Conservation (phyloP, 2,329 filamentous ascomycete genomes). For the Trichoderma hamatum region DNA sequence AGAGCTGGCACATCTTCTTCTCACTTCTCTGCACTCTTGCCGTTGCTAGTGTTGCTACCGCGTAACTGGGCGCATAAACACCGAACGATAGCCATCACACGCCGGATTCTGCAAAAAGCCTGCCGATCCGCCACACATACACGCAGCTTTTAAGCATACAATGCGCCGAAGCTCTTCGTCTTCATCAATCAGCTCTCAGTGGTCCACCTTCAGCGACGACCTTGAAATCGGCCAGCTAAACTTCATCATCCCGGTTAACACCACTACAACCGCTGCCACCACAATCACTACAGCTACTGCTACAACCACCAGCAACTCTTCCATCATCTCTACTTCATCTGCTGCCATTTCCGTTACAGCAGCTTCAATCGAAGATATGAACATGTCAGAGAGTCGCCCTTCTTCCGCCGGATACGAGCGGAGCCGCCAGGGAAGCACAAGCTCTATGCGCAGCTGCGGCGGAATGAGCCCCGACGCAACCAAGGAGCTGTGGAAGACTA, state of each 20-base stretch:
- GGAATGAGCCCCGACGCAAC: conserved; percentile 45
- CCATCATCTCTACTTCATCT: not conserved
- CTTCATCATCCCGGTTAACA: conserved; percentile 4
- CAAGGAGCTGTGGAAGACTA: conserved; percentile 50
- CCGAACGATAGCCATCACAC: not conserved
- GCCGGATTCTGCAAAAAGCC: conserved; percentile 1
- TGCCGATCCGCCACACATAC: not conserved
- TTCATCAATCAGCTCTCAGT: conserved; percentile 28
- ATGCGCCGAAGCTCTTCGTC: conserved; percentile 30
- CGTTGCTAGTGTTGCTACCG: not conserved
- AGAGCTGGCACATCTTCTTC: not conserved
- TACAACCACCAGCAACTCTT: conserved; percentile 7
- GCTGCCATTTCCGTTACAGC: conserved; percentile 1
- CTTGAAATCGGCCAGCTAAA: conserved; percentile 10
- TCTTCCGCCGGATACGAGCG: conserved; percentile 24
- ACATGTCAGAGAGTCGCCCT: conserved; percentile 18
- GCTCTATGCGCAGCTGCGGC: conserved; percentile 39
- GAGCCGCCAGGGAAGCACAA: conserved; percentile 36
- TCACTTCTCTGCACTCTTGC: not conserved
- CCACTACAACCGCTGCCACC: conserved; percentile 14
- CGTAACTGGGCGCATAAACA: not conserved
- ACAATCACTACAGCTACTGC: conserved; percentile 4
- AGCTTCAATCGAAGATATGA: not conserved
- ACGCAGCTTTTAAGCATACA: not conserved
- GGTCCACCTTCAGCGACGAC: conserved; percentile 30